phyloP scores from a whole-genome alignment of 2,329 filamentous ascomycete genomes.

The Colletotrichum sp. region DNA sequence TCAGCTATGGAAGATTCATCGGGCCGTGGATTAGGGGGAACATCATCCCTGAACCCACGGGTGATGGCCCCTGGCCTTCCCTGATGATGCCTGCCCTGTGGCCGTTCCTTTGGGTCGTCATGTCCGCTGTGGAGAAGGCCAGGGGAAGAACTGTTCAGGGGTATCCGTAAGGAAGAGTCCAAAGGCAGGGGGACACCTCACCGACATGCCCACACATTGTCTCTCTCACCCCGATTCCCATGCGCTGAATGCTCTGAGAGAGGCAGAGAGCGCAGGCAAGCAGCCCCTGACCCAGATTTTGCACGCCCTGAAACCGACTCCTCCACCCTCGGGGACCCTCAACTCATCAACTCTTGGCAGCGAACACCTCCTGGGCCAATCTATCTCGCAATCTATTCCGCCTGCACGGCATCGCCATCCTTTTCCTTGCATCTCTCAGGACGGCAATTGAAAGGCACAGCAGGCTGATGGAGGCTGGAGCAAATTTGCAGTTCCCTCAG shows the following conservation, averaged over 20 bases:
- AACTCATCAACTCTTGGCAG: neutral
- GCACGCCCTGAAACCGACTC: conserved; percentile 12
- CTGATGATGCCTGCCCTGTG: neutral
- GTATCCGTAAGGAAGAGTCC: neutral
- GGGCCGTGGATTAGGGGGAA: neutral
- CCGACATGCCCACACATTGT: neutral
- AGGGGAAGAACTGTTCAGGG: neutral
- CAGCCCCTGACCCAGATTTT: neutral
- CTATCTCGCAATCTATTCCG: neutral
- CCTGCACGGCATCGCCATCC: neutral
- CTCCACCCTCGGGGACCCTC: neutral
- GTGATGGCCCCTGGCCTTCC: neutral
- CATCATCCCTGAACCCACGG: neutral
- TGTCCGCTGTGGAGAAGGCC: neutral
- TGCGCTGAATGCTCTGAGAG: neutral
- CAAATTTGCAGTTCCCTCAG: neutral
- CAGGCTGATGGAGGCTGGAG: neutral
- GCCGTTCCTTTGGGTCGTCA: neutral
- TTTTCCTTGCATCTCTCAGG: neutral
- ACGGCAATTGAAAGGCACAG: neutral
- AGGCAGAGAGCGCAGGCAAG: neutral
- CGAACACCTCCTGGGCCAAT: neutral
- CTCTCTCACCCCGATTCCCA: neutral
- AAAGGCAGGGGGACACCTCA: neutral
- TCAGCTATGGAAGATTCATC: neutral